Evolutionary conservation across 805 yeast genomes (phyloP).

Genomic region (Metschnikowia colocasiae): DNA sequence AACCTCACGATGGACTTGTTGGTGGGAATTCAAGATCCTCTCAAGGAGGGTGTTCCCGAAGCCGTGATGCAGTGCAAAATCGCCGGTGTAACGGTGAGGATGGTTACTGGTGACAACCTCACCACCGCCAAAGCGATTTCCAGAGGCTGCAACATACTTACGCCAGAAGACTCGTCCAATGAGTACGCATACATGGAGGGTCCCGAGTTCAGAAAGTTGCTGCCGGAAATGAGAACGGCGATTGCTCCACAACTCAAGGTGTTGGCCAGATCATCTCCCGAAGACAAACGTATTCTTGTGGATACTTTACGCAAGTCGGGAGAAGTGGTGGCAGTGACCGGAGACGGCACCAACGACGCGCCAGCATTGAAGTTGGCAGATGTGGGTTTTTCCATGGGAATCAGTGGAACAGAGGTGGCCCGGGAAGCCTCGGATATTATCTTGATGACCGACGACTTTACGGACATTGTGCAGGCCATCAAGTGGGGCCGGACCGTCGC

Average conservation of each 20-base stretch:
- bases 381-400: conserved; percentile 98
- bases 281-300: conserved; percentile 86
- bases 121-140: conserved; percentile 92
- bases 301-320: conserved; percentile 73
- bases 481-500: conserved; percentile 99
- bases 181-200: conserved; percentile 84
- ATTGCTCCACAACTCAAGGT: conserved; percentile 77
- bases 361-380: conserved; percentile 96
- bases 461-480: conserved; percentile 92
- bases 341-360: conserved; percentile 99
- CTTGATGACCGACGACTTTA: conserved; percentile 89
- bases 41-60: conserved; percentile 83
- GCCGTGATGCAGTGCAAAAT: conserved; percentile 81
- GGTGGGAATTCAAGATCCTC: conserved; percentile 94
- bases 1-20: conserved; percentile 45
- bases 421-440: conserved; percentile 94
- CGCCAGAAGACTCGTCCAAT: conserved; percentile 48
- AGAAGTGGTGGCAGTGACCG: conserved; percentile 97
- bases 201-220: conserved; percentile 73
- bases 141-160: conserved; percentile 72
- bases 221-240: conserved; percentile 49
- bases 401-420: conserved; percentile 97
- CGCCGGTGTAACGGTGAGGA: conserved; percentile 93
- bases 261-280: conserved; percentile 92
- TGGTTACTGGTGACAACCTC: conserved; percentile 98